Conservation (phyloP, 2,329 filamentous ascomycete genomes). For the Coniochaeta prunicola region DNA sequence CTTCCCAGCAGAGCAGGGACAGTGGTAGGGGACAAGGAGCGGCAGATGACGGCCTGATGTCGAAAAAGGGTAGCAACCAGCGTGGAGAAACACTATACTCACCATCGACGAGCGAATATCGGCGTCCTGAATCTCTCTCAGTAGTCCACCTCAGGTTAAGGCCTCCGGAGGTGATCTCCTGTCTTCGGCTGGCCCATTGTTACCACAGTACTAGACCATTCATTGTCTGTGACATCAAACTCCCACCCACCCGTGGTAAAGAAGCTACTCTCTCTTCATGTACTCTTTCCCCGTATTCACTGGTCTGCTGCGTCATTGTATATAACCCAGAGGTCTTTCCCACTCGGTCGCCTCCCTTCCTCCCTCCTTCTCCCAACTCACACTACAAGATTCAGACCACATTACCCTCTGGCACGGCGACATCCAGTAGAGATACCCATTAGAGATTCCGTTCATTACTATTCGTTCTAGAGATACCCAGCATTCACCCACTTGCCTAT, state of each 20-base stretch:
- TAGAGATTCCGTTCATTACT: not conserved
- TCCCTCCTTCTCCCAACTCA: not conserved
- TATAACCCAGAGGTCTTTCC: not conserved
- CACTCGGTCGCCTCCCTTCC: not conserved
- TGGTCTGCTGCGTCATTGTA: not conserved
- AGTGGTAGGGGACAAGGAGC: not conserved
- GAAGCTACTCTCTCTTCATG: not conserved
- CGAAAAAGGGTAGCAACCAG: not conserved
- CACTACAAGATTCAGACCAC: not conserved
- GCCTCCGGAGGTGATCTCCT: not conserved
- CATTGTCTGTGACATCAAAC: not conserved
- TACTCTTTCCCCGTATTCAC: not conserved
- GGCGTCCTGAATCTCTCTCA: not conserved
- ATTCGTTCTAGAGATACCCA: not conserved
- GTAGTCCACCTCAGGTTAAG: not conserved
- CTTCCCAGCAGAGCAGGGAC: not conserved
- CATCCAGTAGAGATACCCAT: not conserved
- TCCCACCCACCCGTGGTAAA: not conserved
- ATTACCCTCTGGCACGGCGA: not conserved
- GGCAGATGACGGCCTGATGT: not conserved
- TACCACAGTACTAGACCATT: no score
- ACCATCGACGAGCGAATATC: not conserved
- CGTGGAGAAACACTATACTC: no score
- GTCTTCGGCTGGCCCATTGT: not conserved
- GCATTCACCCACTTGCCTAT: constrained; percentile 1